phyloP scores from a whole-genome alignment of 108 stramenopile genomes.

The Nitzschia palea region DNA sequence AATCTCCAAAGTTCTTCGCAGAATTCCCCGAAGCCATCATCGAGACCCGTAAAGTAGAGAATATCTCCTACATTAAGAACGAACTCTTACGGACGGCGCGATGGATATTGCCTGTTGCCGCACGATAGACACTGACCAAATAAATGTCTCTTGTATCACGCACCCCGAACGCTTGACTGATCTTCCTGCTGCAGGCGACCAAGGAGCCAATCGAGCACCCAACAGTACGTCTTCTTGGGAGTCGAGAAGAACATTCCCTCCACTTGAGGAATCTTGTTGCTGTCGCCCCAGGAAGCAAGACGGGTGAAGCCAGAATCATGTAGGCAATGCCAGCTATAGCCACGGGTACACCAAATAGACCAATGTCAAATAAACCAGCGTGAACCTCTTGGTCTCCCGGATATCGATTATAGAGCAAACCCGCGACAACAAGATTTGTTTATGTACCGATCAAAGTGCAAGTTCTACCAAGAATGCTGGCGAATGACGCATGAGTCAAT shows the following conservation, averaged over 20 bases:
- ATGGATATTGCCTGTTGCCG: constrained; percentile 79
- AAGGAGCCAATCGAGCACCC: constrained; percentile 69
- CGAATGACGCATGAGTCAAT: constrained; percentile 80
- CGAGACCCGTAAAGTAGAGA: constrained; percentile 84
- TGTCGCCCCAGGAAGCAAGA: constrained; percentile 64
- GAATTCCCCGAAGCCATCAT: constrained; percentile 81
- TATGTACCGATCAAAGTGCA: constrained; percentile 88
- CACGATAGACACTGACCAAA: constrained; percentile 78
- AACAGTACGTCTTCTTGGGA: constrained; percentile 62
- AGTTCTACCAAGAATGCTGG: constrained; percentile 86
- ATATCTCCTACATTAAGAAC: constrained; percentile 82
- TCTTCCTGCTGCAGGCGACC: constrained; percentile 76
- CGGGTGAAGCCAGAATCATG: constrained; percentile 65
- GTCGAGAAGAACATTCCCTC: constrained; percentile 26
- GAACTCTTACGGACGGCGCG: constrained; percentile 87
- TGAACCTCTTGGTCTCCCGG: constrained; percentile 34
- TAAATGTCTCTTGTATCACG: constrained; percentile 82
- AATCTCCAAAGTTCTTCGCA: constrained; percentile 77
- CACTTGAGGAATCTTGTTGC: not conserved
- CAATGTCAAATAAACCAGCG: constrained; percentile 79
- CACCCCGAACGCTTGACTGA: constrained; percentile 77
- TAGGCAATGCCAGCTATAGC: constrained; percentile 72
- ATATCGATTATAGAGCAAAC: constrained; percentile 55
- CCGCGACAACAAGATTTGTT: constrained; percentile 86
- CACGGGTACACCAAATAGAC: constrained; percentile 77